Percentiles rank a stretch among this genome's conserved stretches.
Evolutionary conservation across 495 filamentous ascomycete genomes (phyloP).

Genomic region (Penicillium malachiteum): DNA sequence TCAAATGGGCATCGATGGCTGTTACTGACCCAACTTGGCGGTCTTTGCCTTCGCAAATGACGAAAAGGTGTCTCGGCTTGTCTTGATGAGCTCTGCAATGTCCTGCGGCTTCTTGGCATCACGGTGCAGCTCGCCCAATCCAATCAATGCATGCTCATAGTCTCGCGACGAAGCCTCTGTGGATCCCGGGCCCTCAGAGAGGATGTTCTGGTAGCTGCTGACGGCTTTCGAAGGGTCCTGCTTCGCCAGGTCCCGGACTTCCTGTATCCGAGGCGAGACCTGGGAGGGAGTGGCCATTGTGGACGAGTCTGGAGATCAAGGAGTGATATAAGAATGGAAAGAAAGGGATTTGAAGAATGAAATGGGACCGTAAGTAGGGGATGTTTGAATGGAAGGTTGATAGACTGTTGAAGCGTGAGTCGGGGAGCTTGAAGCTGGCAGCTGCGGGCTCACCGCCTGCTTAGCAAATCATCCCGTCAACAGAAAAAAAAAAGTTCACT

Average conservation of each 20-base stretch:
- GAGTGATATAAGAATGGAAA: constrained; percentile 2
- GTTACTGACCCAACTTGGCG: constrained; percentile 81
- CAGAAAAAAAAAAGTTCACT: constrained; percentile 32
- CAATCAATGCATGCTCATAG: constrained; percentile 71
- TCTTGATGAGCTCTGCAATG: constrained; percentile 86
- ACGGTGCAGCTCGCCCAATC: constrained; percentile 86
- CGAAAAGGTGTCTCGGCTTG: constrained; percentile 85
- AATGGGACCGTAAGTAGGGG: constrained; percentile 9
- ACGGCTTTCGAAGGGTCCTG: constrained; percentile 77
- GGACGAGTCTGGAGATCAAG: not conserved
- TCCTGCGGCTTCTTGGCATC: constrained; percentile 85
- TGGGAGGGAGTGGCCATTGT: constrained; percentile 53
- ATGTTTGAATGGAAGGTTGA: constrained; percentile 20
- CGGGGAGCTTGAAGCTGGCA: constrained; percentile 37
- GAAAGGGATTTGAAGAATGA: constrained; percentile 1
- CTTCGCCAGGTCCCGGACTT: constrained; percentile 82
- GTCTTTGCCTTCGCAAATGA: constrained; percentile 99
- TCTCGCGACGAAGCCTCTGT: constrained; percentile 82
- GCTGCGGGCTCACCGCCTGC: constrained; percentile 31
- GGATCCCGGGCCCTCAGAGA: constrained; percentile 77
- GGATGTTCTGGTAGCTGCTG: constrained; percentile 79
- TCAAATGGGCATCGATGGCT: not conserved
- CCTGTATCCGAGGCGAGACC: constrained; percentile 64
- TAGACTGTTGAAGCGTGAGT: constrained; percentile 18
- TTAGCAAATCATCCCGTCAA: constrained; percentile 32